A percentile compares a stretch with the other conserved stretches of the same genome.
These are phyloP conservation scores for Syncephalastrum sp. DNA, from an alignment of 371 early-diverging fungal species.

Conservation along the genomic window DNA sequence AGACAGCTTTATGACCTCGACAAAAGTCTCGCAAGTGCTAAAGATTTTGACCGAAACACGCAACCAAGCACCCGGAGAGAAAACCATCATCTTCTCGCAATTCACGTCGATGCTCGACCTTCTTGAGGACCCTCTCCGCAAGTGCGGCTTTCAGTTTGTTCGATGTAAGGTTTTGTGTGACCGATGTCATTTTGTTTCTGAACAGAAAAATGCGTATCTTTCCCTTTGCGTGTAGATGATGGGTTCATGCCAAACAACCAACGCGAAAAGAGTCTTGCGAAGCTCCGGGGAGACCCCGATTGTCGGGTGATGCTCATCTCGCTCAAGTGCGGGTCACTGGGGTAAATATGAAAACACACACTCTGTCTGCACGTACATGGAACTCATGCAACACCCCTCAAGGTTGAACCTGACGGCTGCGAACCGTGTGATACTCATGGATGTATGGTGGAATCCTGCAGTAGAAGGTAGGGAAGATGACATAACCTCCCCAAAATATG, in stretches of 20 bases:
- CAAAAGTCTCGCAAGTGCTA: constrained; percentile 51
- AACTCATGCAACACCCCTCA: constrained; percentile 10
- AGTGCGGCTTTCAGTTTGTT: constrained; percentile 60
- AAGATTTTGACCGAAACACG: constrained; percentile 41
- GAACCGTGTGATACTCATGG: constrained; percentile 70
- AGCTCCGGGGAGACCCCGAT: constrained; percentile 53
- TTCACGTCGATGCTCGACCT: constrained; percentile 79
- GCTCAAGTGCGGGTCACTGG: constrained; percentile 71
- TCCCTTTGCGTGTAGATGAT: constrained; percentile 34
- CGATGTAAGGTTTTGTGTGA: constrained; percentile 33
- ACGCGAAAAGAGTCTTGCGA: constrained; percentile 48
- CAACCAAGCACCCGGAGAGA: constrained; percentile 40
- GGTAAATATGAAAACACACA: constrained; percentile 26
- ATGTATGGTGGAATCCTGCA: constrained; percentile 90
- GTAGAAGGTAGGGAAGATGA: constrained; percentile 54
- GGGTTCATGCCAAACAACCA: constrained; percentile 36
- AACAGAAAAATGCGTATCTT: constrained; percentile 3
- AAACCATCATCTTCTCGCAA: constrained; percentile 88
- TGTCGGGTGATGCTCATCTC: constrained; percentile 67
- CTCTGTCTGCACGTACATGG: too few species aligned
- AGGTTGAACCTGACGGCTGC: constrained; percentile 79
- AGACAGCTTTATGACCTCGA: neutral
- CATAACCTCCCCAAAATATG: constrained; percentile 1
- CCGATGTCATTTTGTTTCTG: neutral
- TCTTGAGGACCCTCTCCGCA: constrained; percentile 64